Evolutionary conservation across 2,329 filamentous ascomycete genomes (phyloP), one percentile per base, ranked within the genome.

Genomic region (Exophiala phaeomuriformis): DNA sequence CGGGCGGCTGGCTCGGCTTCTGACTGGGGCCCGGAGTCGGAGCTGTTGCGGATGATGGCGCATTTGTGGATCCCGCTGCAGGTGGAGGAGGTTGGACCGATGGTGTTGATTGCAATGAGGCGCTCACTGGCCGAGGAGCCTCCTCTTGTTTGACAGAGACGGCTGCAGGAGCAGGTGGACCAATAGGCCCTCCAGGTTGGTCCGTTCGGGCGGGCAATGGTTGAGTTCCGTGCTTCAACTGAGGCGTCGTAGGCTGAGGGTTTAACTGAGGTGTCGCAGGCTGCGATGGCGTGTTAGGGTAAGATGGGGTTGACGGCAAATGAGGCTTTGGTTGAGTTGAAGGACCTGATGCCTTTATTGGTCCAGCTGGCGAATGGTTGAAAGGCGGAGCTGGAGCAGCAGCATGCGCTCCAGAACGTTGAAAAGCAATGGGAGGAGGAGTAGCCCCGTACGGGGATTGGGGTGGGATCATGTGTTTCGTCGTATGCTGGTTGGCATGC

Each of bases 381-480:
- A 64, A 64, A 10, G 64, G 60, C 33, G 60, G 40, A 61, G 64
- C 48, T 29, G 66, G 61, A 27, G 56, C 57, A n/a, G 65, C 61
- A 19, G 64, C 55, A 48, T 45, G 53, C 31, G 57, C 42, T 42
- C 49, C 61, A 42, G 57, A 62, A 39, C 63, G 63, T 51, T 63
- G 67, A 60, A 71, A 70, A 28, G 69, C 61, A 69, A 72, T 57
- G 69, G 71, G 53, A 70, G 71, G 56, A 70, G 71, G 56, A 56
- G 66, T 66, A 36, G 68, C 66, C 41, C 67, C 67, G 29, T 54
- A 53, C 19, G 56, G 52, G 42, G 31, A 40, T 48, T 30, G 49
- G 42, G 19, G 58, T 37, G 52, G 54, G 31, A 52, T 49, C 58
- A 43, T 55, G 32, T 47, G 50, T 49, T 55, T 61, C 30, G 30